Percentiles rank a stretch among this genome's conserved stretches.
Conservation (phyloP, 2,329 filamentous ascomycete genomes). For the Pleochaeta shiraiana region DNA sequence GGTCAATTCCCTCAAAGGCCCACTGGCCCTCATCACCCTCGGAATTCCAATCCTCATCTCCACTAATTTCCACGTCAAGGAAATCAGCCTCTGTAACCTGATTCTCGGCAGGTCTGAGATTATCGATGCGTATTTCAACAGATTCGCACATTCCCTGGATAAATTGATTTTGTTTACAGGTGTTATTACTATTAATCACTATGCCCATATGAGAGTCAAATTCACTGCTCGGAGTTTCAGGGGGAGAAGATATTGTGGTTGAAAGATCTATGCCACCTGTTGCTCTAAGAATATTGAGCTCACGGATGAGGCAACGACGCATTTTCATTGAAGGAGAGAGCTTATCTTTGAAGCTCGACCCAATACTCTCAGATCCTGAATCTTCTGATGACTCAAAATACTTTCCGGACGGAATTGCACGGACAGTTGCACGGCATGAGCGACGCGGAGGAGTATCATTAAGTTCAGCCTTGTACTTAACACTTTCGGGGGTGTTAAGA, state of each 20-base stretch:
- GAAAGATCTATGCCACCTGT: conserved; percentile 14
- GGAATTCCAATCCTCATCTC: conserved; percentile 29
- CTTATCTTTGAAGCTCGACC: neutral
- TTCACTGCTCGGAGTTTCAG: conserved; percentile 6
- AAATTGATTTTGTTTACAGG: conserved; percentile 18
- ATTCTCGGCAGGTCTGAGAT: conserved; percentile 46
- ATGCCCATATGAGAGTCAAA: conserved; percentile 7
- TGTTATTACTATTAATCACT: conserved; percentile 4
- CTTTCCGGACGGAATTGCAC: conserved; percentile 6
- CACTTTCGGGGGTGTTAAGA: neutral
- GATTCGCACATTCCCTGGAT: conserved; percentile 49
- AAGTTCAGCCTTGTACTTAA: neutral
- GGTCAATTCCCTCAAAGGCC: conserved; percentile 7
- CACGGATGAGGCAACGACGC: conserved; percentile 9
- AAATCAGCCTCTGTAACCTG: conserved; percentile 55
- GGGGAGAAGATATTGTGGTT: conserved; percentile 1
- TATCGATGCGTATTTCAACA: conserved; percentile 54
- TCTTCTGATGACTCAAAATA: conserved; percentile 13
- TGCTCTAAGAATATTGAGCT: conserved; percentile 12
- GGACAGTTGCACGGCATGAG: neutral
- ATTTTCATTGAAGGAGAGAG: conserved; percentile 5
- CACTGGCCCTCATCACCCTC: conserved; percentile 8
- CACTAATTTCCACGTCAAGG: conserved; percentile 33
- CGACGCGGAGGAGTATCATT: neutral
- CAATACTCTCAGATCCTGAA: conserved; percentile 5